Percentiles rank a stretch among this genome's conserved stretches.
Conservation (phyloP, 2,329 filamentous ascomycete genomes). For the Aspergillus alliaceus region DNA sequence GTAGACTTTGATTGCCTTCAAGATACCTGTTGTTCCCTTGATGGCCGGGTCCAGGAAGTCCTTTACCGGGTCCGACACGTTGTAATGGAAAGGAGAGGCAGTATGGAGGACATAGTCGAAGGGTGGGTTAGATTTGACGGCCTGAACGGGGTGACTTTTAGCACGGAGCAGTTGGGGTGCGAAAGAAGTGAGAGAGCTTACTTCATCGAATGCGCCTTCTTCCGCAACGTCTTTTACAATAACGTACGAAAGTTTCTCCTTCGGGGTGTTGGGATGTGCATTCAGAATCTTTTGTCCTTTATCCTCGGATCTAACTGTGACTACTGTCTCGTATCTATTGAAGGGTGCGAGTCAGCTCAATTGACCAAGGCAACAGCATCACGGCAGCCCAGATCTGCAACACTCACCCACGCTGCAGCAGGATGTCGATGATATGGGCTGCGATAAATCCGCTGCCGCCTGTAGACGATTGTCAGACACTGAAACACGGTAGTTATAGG, state of each 20-base stretch:
- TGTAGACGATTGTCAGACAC: constrained; percentile 21
- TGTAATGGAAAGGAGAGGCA: constrained; percentile 72
- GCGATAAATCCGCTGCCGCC: constrained; percentile 66
- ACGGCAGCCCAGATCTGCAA: neutral
- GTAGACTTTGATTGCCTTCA: constrained; percentile 61
- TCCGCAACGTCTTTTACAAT: constrained; percentile 73
- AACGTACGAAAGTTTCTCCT: constrained; percentile 61
- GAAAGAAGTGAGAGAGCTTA: constrained; percentile 12
- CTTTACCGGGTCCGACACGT: constrained; percentile 69
- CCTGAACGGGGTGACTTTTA: constrained; percentile 28
- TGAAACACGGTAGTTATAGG: neutral
- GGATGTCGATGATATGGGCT: constrained; percentile 61
- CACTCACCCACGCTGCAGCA: constrained; percentile 54
- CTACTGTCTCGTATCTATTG: constrained; percentile 59
- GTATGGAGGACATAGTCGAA: constrained; percentile 76
- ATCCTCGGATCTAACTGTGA: constrained; percentile 61
- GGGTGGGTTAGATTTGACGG: constrained; percentile 60
- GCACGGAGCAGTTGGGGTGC: neutral
- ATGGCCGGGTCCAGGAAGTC: constrained; percentile 61
- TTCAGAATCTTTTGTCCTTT: constrained; percentile 63
- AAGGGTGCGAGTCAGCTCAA: constrained; percentile 7
- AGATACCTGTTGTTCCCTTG: constrained; percentile 63
- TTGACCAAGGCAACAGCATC: neutral
- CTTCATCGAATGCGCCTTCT: constrained; percentile 67
- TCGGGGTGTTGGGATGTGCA: constrained; percentile 51